Evolutionary conservation across 305 asterid species (phyloP).

Genomic region (Salvia sclarea): DNA sequence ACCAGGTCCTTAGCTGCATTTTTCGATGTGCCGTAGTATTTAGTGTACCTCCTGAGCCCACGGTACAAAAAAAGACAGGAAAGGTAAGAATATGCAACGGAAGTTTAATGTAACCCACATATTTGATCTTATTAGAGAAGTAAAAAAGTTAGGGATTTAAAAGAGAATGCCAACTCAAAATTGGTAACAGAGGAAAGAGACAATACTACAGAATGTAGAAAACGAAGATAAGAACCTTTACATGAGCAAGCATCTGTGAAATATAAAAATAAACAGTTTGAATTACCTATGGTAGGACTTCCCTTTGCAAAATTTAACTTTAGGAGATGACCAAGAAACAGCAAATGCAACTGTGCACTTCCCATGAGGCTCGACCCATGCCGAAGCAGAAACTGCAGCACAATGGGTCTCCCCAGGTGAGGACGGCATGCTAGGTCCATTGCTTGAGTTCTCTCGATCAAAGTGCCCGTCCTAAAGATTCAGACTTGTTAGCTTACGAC

Average conservation of each 20-base stretch:
- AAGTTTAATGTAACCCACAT: not conserved
- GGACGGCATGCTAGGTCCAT: constrained; percentile 82
- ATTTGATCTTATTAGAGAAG: constrained; percentile 3
- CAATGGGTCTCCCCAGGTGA: constrained; percentile 89
- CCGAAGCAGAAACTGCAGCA: constrained; percentile 97
- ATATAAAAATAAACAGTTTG: constrained; percentile 22
- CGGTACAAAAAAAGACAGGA: constrained; percentile 23
- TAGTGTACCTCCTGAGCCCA: constrained; percentile 91
- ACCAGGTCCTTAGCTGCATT: constrained; percentile 85
- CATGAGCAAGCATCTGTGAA: constrained; percentile 9
- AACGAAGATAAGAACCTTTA: not conserved
- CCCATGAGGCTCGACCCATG: constrained; percentile 99
- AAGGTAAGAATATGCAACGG: constrained; percentile 29
- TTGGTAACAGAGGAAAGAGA: not conserved
- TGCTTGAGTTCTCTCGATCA: constrained; percentile 73
- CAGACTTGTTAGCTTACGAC: constrained; percentile 21
- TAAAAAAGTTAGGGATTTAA: not conserved
- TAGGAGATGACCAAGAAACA: constrained; percentile 95
- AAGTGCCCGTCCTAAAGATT: constrained; percentile 85
- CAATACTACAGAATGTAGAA: not conserved
- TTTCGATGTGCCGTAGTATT: constrained; percentile 87
- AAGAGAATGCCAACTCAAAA: not conserved
- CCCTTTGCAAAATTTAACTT: constrained; percentile 81
- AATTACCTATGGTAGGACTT: constrained; percentile 65
- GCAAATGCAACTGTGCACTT: constrained; percentile 91